Conservation (phyloP, 2,329 filamentous ascomycete genomes). For the Ascomycota sp. region DNA sequence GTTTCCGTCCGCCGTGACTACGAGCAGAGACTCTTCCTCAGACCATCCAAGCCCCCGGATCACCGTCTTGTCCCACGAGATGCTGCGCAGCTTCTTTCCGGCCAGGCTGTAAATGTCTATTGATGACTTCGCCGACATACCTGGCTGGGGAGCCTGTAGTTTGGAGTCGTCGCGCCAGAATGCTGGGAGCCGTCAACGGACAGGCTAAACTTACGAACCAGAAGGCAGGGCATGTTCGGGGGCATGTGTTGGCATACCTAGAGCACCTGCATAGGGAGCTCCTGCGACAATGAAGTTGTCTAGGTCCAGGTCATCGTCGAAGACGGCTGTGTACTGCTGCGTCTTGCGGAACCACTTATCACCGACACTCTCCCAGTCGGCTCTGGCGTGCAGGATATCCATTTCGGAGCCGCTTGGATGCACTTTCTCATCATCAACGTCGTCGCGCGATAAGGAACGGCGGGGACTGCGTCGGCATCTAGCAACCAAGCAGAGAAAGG, state of each 20-base stretch:
- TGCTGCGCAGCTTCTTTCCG: constrained; percentile 64
- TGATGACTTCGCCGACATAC: constrained; percentile 50
- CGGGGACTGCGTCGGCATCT: background rate
- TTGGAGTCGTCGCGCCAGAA: constrained; percentile 76
- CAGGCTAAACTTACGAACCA: background rate
- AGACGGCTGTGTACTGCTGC: constrained; percentile 78
- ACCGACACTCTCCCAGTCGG: constrained; percentile 84
- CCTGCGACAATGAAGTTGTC: constrained; percentile 84
- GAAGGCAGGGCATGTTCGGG: background rate
- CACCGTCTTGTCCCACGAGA: constrained; percentile 75
- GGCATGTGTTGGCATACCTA: constrained; percentile 37
- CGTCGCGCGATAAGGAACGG: no score
- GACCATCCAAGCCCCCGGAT: constrained; percentile 89
- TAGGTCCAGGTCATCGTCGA: constrained; percentile 79
- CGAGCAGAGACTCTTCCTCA: constrained; percentile 75
- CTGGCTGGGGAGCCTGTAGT: constrained; percentile 52
- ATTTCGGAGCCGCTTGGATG: constrained; percentile 13
- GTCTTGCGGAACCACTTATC: constrained; percentile 90
- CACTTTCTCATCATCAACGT: constrained; percentile 11
- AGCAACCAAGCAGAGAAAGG: no score
- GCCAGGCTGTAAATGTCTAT: constrained; percentile 91
- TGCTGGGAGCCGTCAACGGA: constrained; percentile 25
- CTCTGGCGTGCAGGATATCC: constrained; percentile 44
- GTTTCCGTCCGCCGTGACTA: constrained; percentile 72
- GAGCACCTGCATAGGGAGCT: constrained; percentile 77